These are phyloP conservation scores for Xylaria nigripes DNA, from an alignment of 495 filamentous ascomycete genomes.

Conservation along the genomic window DNA sequence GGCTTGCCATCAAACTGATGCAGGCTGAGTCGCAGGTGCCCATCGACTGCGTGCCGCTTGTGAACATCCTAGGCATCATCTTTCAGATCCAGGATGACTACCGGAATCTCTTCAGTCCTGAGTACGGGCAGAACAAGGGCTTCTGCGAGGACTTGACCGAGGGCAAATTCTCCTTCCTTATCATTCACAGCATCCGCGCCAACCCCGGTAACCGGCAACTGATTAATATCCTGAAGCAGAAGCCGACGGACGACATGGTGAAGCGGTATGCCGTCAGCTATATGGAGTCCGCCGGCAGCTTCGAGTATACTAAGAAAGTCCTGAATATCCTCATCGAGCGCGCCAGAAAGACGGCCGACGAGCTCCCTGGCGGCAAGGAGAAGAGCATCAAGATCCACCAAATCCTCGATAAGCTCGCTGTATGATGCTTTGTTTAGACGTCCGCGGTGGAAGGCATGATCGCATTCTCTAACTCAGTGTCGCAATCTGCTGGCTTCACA, in stretches of 20 bases:
- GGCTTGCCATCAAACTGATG: constrained; percentile 92
- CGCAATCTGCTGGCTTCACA: too few relatives aligned
- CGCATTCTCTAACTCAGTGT: too few relatives aligned
- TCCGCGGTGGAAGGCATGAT: too few relatives aligned
- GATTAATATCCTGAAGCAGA: constrained; percentile 86
- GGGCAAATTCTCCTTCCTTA: constrained; percentile 95
- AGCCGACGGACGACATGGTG: constrained; percentile 75
- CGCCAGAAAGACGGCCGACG: constrained; percentile 58
- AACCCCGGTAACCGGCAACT: constrained; percentile 73
- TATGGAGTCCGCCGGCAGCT: constrained; percentile 83
- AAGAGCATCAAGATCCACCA: constrained; percentile 38
- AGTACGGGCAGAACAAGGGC: constrained; percentile 85
- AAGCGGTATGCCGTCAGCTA: constrained; percentile 88
- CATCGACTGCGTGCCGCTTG: constrained; percentile 73
- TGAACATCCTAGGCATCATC: constrained; percentile 84
- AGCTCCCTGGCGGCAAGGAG: constrained; percentile 50
- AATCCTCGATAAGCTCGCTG: constrained; percentile 42
- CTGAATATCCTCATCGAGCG: constrained; percentile 56
- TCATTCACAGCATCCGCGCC: constrained; percentile 87
- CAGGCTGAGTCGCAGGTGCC: constrained; percentile 66
- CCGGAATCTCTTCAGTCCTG: constrained; percentile 65
- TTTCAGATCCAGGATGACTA: constrained; percentile 98
- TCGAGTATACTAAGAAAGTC: constrained; percentile 72
- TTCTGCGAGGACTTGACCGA: constrained; percentile 95
- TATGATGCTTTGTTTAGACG: constrained; percentile 11